Evolutionary conservation across 225 moss, liverwort and hornwort genomes (phyloP).

Genomic region (Pseudisothecium myosuroides): DNA sequence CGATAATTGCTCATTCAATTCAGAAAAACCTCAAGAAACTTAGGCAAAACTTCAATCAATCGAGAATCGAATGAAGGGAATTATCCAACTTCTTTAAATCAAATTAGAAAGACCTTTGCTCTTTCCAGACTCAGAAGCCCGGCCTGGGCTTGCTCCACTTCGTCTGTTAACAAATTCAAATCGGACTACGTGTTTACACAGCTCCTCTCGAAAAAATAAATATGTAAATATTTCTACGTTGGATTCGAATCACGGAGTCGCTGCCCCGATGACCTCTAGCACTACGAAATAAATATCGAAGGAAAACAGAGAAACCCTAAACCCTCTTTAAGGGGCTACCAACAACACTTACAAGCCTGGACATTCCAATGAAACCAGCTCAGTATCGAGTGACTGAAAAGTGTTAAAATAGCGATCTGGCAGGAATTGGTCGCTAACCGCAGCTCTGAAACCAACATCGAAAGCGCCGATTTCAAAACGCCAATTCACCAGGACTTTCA

Average conservation of each 20-base stretch:
- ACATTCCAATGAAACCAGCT: background rate
- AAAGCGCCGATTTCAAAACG: rapidly evolving
- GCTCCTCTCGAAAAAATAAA: too few relatives aligned
- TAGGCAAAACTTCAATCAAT: background rate
- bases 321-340: too few relatives aligned
- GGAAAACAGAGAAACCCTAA: background rate
- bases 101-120: too few relatives aligned
- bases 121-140: background rate
- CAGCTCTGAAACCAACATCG: rapidly evolving
- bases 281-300: too few relatives aligned
- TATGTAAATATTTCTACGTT: background rate
- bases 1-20: background rate
- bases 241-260: background rate
- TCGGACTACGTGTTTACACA: background rate
- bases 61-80: background rate
- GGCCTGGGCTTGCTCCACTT: background rate
- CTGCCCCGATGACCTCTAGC: background rate
- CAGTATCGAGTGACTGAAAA: background rate
- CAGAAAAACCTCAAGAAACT: background rate
- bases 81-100: rapidly evolving
- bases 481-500: too few relatives aligned
- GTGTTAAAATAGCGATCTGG: too few relatives aligned
- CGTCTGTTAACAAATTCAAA: background rate
- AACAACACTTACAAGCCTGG: rapidly evolving
- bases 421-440: too few relatives aligned